Base-by-base conservation (phyloP, 768 basidiomycete genomes). In the Pleurotus eryngii region DNA sequence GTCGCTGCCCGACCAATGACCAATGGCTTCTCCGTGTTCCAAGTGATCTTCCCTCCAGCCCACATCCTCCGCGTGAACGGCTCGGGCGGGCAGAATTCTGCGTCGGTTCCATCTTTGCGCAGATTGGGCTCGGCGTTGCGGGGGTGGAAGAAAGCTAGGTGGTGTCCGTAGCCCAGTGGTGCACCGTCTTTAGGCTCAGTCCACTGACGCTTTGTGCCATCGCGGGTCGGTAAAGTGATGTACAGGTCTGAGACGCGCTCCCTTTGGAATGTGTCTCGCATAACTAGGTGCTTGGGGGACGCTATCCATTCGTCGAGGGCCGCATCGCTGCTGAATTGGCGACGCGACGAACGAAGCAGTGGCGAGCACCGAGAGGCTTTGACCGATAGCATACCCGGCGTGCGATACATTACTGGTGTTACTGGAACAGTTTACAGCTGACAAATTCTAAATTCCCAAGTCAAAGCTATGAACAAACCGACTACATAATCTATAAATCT, bases 31-130 rank as follows among this genome's bases (percentile, higher is more conserved):
- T 65, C 55, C 47, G 70, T 60, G 62, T 83, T 76, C 87, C 87
- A 92, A 24, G 70, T 72, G 67, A 91, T 84, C 63, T 71, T 78
- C 3, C 89, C 90, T 18, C 86, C 80, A 2, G 87, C 88, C 89
- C 89, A 92, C 90, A 91, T 92, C n/a, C 89, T 75, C 57, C 85
- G 77, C 24, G 83, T 81, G 70, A 89, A 90, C 2, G 89, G 89
- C 49, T 79, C 73, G 0, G 89, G 89, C 1, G 89, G 87, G 61
- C 84, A 84, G 53, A 89, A 84, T 48, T 86, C 83, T 1, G 80
- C 76, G 53, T 89, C 89, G 11, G 89, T 90, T 14, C 87, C 89
- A 63, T 91, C 89, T n/a, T 74, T 62, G 11, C 85, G 79, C 39
- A 91, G 74, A 17, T 68, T 65, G 11, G 65, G 49, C 64, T 89